Conservation (phyloP, 2,329 filamentous ascomycete genomes). For the Colletotrichum acutatum region DNA sequence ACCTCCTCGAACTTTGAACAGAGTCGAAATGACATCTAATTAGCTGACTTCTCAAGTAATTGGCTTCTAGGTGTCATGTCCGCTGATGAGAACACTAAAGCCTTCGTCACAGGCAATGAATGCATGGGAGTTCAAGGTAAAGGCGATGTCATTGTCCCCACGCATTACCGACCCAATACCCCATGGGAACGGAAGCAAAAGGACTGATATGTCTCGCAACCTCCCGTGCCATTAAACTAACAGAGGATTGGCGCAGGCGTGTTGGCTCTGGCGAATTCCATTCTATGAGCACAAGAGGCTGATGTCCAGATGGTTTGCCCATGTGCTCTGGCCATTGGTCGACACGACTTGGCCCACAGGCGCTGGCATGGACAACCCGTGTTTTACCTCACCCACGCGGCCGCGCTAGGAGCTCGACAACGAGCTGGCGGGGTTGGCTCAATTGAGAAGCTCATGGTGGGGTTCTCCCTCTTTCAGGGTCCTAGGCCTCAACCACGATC, state of each 20-base stretch:
- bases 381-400: conserved; percentile 21
- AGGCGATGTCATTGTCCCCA: not conserved
- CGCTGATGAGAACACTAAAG: not conserved
- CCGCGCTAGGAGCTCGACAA: conserved; percentile 13
- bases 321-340: conserved; percentile 58
- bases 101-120: conserved; percentile 1
- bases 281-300: conserved; percentile 4
- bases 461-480: conserved; percentile 26
- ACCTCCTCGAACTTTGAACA: not conserved
- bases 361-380: conserved; percentile 21
- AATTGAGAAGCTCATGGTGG: conserved; percentile 26
- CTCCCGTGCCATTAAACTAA: conserved; percentile 23
- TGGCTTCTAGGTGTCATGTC: not conserved
- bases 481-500: conserved; percentile 2
- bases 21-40: not conserved
- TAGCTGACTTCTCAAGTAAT: not conserved
- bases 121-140: not conserved
- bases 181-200: conserved; percentile 16
- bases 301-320: conserved; percentile 38
- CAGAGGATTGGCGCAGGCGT: conserved; percentile 32
- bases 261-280: conserved; percentile 6
- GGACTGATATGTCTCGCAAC: conserved; percentile 7
- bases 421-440: conserved; percentile 28
- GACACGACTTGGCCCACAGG: conserved; percentile 38
- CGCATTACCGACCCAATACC: not conserved